Conservation (phyloP, 192 early-diverging fungal genomes). For the Geosiphon pyriformis region DNA sequence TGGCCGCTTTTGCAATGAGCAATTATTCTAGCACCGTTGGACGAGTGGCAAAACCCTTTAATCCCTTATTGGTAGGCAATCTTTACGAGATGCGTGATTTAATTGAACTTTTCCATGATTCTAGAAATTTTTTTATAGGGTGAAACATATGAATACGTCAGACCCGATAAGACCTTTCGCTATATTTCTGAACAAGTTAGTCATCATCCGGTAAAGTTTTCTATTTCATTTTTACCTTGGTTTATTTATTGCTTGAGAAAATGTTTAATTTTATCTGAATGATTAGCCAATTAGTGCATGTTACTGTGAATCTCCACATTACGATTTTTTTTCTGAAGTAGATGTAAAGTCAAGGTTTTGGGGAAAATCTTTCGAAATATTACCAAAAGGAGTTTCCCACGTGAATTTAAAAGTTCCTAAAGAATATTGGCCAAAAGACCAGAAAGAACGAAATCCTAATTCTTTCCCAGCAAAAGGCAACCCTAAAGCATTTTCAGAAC, state of each 20-base stretch:
- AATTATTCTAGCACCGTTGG: conserved; percentile 78
- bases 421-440: conserved; percentile 27
- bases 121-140: conserved; percentile 35
- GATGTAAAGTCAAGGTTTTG: conserved; percentile 84
- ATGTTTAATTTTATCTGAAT: not conserved
- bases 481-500: conserved; percentile 58
- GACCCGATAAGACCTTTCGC: conserved; percentile 70
- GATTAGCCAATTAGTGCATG: conserved; percentile 82
- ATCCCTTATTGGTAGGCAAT: conserved; percentile 72
- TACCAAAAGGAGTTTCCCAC: conserved; percentile 76
- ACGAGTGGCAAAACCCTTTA: conserved; percentile 84
- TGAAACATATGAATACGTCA: conserved; percentile 83
- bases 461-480: conserved; percentile 39
- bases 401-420: conserved; percentile 67
- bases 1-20: conserved; percentile 84
- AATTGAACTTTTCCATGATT: not conserved
- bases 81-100: no score
- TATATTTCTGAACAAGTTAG: conserved; percentile 85
- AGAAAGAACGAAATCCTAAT: conserved; percentile 28
- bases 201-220: conserved; percentile 79
- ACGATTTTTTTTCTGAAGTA: conserved; percentile 79
- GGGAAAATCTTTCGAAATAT: conserved; percentile 76
- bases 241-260: no score
- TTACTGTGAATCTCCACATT: conserved; percentile 76
- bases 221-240: conserved; percentile 7